Percentiles rank a stretch among this genome's conserved stretches.
phyloP scores from a whole-genome alignment of 345 rosid species.

The Murraya koenigii region DNA sequence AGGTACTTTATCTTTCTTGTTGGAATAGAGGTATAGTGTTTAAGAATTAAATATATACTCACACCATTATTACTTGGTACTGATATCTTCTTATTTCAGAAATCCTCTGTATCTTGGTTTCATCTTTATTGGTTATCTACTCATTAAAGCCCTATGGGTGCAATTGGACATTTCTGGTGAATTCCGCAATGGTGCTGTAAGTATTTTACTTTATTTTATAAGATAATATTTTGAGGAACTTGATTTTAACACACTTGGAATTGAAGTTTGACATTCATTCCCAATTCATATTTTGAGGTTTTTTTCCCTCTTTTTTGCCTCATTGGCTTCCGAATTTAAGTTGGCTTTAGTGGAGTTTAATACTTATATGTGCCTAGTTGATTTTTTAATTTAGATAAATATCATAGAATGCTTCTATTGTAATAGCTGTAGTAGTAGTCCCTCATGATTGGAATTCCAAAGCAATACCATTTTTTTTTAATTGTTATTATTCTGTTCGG shows the following conservation, averaged over 20 bases:
- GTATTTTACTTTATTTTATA: conserved; percentile 22
- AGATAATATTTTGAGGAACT: not conserved
- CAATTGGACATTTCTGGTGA: conserved; percentile 84
- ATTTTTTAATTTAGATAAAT: not conserved
- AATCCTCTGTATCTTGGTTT: conserved; percentile 79
- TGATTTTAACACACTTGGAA: not conserved
- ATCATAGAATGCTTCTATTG: not conserved
- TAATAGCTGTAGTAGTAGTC: not conserved
- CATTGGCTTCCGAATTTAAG: not conserved
- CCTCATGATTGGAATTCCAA: not conserved
- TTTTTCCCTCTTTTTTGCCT: not conserved
- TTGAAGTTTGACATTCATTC: conserved; percentile 1
- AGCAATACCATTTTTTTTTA: not conserved
- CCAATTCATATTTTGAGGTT: not conserved
- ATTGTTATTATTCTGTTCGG: not conserved
- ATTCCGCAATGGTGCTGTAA: conserved; percentile 85
- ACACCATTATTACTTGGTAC: not conserved
- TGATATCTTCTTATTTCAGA: conserved; percentile 46
- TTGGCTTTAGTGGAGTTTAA: not conserved
- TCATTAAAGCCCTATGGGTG: conserved; percentile 91
- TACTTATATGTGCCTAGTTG: not conserved
- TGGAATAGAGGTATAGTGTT: conserved; percentile 3
- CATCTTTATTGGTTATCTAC: conserved; percentile 68
- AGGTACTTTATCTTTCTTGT: conserved; percentile 44
- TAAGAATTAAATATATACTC: not conserved